Conservation (phyloP, 176 grass and related monocot species). For the Avena sativa region DNA sequence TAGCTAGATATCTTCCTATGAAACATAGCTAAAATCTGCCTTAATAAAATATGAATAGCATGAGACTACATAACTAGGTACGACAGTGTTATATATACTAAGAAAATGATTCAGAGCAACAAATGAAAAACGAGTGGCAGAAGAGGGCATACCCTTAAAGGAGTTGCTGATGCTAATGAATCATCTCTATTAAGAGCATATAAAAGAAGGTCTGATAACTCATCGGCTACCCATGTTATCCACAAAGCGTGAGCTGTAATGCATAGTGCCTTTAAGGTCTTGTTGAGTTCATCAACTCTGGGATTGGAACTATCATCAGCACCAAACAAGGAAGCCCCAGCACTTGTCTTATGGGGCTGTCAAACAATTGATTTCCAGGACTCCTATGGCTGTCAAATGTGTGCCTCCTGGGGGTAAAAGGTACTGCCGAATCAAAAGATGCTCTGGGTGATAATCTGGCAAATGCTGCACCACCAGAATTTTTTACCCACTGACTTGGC, state of each 20-base stretch:
- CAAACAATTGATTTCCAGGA: conserved; percentile 63
- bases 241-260: conserved; percentile 79
- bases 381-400: conserved; percentile 74
- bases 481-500: conserved; percentile 84
- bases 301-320: conserved; percentile 71
- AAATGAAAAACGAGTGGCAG: neutral
- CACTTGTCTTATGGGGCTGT: conserved; percentile 71
- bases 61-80: neutral
- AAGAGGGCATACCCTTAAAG: conserved; percentile 69
- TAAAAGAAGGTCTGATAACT: conserved; percentile 74
- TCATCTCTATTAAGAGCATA: conserved; percentile 86
- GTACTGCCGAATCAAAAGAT: conserved; percentile 48
- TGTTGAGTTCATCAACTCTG: conserved; percentile 86
- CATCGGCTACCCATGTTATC: conserved; percentile 82
- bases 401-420: conserved; percentile 67
- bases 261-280: conserved; percentile 66
- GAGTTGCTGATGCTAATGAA: conserved; percentile 71
- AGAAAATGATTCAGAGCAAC: neutral
- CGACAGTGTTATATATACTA: conserved; percentile 9
- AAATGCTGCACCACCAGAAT: conserved; percentile 51
- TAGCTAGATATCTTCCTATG: neutral
- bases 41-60: conserved; percentile 17
- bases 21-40: neutral
- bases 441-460: conserved; percentile 56
- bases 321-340: conserved; percentile 74